Conservation (phyloP, 805 yeast species). For the Pichia manshurica region DNA sequence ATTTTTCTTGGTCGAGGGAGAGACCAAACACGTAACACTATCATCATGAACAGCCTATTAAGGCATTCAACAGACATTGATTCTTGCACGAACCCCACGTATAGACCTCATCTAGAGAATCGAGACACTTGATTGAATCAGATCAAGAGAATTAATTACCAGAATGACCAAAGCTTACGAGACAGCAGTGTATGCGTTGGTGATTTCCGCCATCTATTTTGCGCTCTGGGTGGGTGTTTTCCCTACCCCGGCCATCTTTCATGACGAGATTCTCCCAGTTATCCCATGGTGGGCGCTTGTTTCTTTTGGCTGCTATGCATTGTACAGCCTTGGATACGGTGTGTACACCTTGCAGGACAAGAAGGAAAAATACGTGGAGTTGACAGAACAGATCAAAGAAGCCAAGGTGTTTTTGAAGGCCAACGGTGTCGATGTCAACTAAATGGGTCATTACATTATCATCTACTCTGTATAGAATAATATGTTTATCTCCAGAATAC, state of each 20-base stretch:
- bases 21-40: too few relatives aligned
- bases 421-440: conserved; percentile 50
- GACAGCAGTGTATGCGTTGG: conserved; percentile 41
- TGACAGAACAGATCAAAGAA: conserved; percentile 52
- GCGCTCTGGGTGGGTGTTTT: conserved; percentile 46
- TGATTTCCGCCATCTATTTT: conserved; percentile 47
- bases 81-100: too few relatives aligned
- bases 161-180: conserved; percentile 66
- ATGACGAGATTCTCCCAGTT: conserved; percentile 53
- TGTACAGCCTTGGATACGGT: conserved; percentile 64
- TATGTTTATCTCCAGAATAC: neutral
- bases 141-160: neutral
- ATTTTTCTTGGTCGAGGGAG: too few relatives aligned
- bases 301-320: conserved; percentile 62
- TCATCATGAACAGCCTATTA: too few relatives aligned
- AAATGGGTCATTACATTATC: too few relatives aligned
- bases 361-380: conserved; percentile 58
- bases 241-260: conserved; percentile 46
- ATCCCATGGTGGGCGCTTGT: conserved; percentile 69
- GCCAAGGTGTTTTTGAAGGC: conserved; percentile 53
- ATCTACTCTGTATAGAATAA: neutral
- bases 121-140: too few relatives aligned
- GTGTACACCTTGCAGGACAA: conserved; percentile 66
- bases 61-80: too few relatives aligned
- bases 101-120: too few relatives aligned